These are phyloP conservation scores for Fomitopsis pinicola DNA, from an alignment of 1,284 basidiomycete species.

Conservation along the genomic window DNA sequence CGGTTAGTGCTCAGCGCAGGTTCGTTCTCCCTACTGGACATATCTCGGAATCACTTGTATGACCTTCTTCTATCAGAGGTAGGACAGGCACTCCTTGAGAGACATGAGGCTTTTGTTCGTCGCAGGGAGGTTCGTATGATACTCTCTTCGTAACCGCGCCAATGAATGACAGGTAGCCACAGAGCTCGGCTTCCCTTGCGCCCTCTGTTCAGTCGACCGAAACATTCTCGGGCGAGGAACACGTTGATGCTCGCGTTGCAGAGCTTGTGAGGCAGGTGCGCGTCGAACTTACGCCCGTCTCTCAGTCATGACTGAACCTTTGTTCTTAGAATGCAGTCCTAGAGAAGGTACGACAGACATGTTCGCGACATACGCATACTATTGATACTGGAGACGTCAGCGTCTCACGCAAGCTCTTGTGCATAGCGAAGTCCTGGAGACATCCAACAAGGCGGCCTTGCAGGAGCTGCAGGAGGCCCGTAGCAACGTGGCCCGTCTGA, in stretches of 20 bases:
- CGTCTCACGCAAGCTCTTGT: constrained; percentile 78
- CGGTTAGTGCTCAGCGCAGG: constrained; percentile 81
- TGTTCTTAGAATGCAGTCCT: constrained; percentile 59
- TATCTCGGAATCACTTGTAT: background rate
- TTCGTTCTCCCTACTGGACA: constrained; percentile 33
- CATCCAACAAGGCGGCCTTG: constrained; percentile 70
- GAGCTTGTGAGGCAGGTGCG: constrained; percentile 30
- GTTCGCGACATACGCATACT: background rate
- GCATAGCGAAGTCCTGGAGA: constrained; percentile 80
- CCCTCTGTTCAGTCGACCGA: constrained; percentile 4
- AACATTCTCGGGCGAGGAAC: constrained; percentile 11
- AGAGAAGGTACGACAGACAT: constrained; percentile 52
- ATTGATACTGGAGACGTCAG: constrained; percentile 31
- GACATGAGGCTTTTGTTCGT: constrained; percentile 84
- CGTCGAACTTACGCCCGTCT: background rate
- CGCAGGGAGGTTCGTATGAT: constrained; percentile 50
- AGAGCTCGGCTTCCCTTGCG: constrained; percentile 6
- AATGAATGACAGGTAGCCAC: constrained; percentile 4
- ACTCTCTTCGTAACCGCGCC: background rate
- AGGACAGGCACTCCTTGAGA: constrained; percentile 83
- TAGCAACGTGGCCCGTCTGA: constrained; percentile 62
- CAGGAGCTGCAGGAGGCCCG: constrained; percentile 80
- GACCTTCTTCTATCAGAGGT: constrained; percentile 57
- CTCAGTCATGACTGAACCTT: background rate
- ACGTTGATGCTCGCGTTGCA: constrained; percentile 33